Conservation (phyloP, 495 filamentous ascomycete genomes). For the Hypomontagnella submonticulosa region DNA sequence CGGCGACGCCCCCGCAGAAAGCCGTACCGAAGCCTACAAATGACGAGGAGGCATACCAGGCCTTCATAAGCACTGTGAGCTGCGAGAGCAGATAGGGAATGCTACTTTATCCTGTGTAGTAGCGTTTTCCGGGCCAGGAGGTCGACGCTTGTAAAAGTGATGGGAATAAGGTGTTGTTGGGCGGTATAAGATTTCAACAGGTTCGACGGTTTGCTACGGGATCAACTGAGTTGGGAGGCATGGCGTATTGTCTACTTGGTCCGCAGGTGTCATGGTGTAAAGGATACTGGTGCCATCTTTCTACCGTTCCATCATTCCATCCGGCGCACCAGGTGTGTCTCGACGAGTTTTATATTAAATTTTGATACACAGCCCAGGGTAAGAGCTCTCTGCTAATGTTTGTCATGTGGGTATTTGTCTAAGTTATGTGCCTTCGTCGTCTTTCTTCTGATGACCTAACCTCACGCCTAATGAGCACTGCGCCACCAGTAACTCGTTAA, state of each 20-base stretch:
- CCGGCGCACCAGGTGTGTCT: too few relatives aligned
- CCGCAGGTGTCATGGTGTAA: background rate
- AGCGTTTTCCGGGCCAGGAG: conserved; percentile 1
- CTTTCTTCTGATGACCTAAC: conserved; percentile 44
- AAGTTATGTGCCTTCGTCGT: background rate
- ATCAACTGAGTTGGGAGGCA: conserved; percentile 26
- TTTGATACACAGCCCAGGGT: background rate
- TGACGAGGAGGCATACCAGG: conserved; percentile 62
- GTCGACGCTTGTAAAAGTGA: background rate
- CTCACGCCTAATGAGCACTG: conserved; percentile 55
- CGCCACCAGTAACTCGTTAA: conserved; percentile 67
- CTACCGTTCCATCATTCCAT: too few relatives aligned
- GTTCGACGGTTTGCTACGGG: conserved; percentile 21
- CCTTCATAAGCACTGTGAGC: conserved; percentile 56
- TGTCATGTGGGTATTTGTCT: background rate
- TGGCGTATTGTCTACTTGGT: conserved; percentile 17
- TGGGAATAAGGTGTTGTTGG: conserved; percentile 4
- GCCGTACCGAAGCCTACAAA: conserved; percentile 45
- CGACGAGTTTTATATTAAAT: background rate
- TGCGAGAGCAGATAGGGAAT: conserved; percentile 17
- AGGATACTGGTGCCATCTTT: too few relatives aligned
- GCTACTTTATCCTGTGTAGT: conserved; percentile 7
- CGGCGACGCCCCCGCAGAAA: conserved; percentile 47
- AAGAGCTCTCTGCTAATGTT: conserved; percentile 1
- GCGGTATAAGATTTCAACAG: conserved; percentile 16